Evolutionary conservation across 1,284 basidiomycete species (phyloP), one percentile per base, ranked within the genome.

Genomic region (Ustilago sp.): DNA sequence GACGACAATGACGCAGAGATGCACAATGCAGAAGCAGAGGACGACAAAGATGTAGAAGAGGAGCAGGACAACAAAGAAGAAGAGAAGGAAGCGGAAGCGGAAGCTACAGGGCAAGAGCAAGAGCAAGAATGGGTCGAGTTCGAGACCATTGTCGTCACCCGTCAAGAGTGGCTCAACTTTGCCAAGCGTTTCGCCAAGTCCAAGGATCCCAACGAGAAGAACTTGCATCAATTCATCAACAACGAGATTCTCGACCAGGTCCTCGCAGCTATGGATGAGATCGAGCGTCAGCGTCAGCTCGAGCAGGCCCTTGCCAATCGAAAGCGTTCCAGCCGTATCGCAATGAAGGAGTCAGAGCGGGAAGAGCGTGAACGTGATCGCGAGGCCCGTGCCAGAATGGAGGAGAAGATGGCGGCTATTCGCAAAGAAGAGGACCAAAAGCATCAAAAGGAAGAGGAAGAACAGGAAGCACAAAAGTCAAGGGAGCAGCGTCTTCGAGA

Each of bases 261-360:
- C 35, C 84, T 88, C 38, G 86, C 89, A 23, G 86, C 83, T 6
- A 81, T 88, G 88, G 12, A 89, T 88, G 77, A 80, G 68, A 68
- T 71, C 67, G 78, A 85, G 48, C 71, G 57, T 89, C 89, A 55
- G 70, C 68, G 91, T 53, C 91, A 92, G 74, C 89, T 92, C 59
- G 87, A 89, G 66, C 83, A 86, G 63, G 91, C 92, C 4, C 87
- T 93, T 13, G 89, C 90, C 31, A 91, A 91, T 69, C 90, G 93
- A 65, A 95, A 95, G 86, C 90, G 93, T 34, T 94, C 93, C 2
- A 92, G 92, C 50, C 92, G 94, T 39, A 90, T 95, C 66, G 93
- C 93, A 0, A 85, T 87, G 51, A 85, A 87, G 34, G 89, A 89
- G 76, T 85, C 88, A 5, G 88, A 88, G 69, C 91, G 92, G 81